Conservation (phyloP, 139 green algal genomes). For the Penium margaritaceum region DNA sequence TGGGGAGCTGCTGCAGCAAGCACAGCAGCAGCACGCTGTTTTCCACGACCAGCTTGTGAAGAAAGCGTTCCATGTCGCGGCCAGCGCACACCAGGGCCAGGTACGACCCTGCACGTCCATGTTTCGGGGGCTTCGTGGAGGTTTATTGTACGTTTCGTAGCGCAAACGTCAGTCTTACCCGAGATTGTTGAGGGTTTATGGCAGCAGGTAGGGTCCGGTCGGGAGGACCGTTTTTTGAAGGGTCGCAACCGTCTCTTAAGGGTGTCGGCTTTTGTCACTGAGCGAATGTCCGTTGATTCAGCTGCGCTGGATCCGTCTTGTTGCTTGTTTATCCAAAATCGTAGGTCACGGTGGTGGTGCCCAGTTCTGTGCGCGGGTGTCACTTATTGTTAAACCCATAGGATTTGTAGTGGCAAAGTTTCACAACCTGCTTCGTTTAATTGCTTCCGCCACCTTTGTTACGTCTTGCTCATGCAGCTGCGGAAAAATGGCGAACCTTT, state of each 20-base stretch:
- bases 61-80: constrained; percentile 37
- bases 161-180: not conserved
- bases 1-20: constrained; percentile 5
- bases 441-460: not conserved
- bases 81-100: constrained; percentile 33
- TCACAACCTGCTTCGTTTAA: not conserved
- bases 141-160: not conserved
- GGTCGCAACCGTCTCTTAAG: not conserved
- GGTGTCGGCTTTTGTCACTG: not conserved
- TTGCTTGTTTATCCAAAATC: not conserved
- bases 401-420: not conserved
- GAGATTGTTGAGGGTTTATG: too few relatives aligned
- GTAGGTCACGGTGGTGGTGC: not conserved
- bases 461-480: constrained; percentile 12
- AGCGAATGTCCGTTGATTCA: not conserved
- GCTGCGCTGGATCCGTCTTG: not conserved
- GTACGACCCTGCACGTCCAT: too few relatives aligned
- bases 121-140: too few relatives aligned
- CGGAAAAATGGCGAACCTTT: constrained; percentile 37
- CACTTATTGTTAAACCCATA: not conserved
- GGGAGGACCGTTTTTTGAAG: not conserved
- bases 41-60: constrained; percentile 44
- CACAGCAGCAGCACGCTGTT: constrained; percentile 23
- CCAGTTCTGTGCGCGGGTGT: not conserved
- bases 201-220: too few relatives aligned